Percentiles rank a stretch among this genome's conserved stretches.
phyloP scores from a whole-genome alignment of 78 protist species.

The Dictyostelium discoideum region DNA sequence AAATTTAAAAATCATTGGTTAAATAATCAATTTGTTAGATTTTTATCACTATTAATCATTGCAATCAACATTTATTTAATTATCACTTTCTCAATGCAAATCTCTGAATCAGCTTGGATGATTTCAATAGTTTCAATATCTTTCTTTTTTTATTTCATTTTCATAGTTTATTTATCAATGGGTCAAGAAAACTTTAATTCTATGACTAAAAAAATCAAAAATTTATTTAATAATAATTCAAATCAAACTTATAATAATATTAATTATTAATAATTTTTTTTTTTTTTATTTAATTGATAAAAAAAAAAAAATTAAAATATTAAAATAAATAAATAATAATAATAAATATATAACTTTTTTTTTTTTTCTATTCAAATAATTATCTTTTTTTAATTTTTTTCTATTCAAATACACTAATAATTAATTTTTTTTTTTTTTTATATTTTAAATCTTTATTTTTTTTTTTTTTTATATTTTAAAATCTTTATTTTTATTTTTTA shows the following conservation, averaged over 20 bases:
- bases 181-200: neutral
- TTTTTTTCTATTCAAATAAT: neutral
- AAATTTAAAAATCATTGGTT: constrained; percentile 66
- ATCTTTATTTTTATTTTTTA: too few species aligned
- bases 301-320: neutral
- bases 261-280: neutral
- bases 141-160: constrained; percentile 61
- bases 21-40: constrained; percentile 44
- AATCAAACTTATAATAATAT: neutral
- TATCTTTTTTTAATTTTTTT: too few species aligned
- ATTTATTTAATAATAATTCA: neutral
- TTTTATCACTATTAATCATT: constrained; percentile 53
- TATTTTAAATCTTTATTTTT: too few species aligned
- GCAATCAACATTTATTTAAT: constrained; percentile 63
- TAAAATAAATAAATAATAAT: neutral
- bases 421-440: too few species aligned
- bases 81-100: constrained; percentile 11
- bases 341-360: neutral
- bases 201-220: neutral
- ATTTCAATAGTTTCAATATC: neutral
- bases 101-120: constrained; percentile 34
- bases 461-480: too few species aligned
- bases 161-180: constrained; percentile 37
- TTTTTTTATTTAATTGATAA: neutral
- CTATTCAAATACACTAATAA: too few species aligned